These are phyloP conservation scores for Kwoniella heveanensis DNA, from an alignment of 768 basidiomycete genomes.

Conservation along the genomic window DNA sequence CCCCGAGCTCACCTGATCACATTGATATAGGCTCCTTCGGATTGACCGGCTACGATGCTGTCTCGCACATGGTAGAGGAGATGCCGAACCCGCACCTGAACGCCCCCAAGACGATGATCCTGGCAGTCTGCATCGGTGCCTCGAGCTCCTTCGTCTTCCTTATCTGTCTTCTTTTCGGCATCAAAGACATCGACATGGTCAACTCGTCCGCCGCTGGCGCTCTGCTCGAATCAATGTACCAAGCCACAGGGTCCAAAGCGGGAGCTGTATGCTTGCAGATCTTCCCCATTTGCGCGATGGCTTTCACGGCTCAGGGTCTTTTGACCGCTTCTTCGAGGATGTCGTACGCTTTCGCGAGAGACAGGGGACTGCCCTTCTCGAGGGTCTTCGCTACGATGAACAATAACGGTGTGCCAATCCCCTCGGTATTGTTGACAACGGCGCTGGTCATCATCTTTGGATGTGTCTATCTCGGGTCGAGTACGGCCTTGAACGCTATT, in stretches of 20 bases:
- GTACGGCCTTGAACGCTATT: slow-evolving; percentile 46
- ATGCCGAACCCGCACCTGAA: slow-evolving; percentile 46
- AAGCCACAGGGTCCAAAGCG: slow-evolving; percentile 37
- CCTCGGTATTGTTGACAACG: slow-evolving; percentile 36
- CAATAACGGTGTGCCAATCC: slow-evolving; percentile 38
- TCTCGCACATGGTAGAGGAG: slow-evolving; percentile 50
- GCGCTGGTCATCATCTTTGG: slow-evolving; percentile 47
- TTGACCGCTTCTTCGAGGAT: slow-evolving; percentile 45
- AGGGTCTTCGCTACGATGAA: slow-evolving; percentile 34
- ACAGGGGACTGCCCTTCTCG: slow-evolving; percentile 42
- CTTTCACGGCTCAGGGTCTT: slow-evolving; percentile 47
- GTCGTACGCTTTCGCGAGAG: slow-evolving; percentile 44
- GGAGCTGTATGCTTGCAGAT: slow-evolving; percentile 48
- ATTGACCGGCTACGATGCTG: slow-evolving; percentile 49
- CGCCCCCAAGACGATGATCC: slow-evolving; percentile 44
- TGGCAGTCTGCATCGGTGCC: slow-evolving; percentile 41
- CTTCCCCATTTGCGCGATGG: slow-evolving; percentile 46
- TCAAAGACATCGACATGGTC: slow-evolving; percentile 42
- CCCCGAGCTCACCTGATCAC: too few species aligned
- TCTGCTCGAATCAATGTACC: slow-evolving; percentile 44
- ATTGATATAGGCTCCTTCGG: slow-evolving; percentile 45
- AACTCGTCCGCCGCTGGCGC: slow-evolving; percentile 39
- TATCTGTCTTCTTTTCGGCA: slow-evolving; percentile 42
- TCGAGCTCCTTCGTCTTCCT: slow-evolving; percentile 41
- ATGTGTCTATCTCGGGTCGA: slow-evolving; percentile 45